Conservation (phyloP, 2,329 filamentous ascomycete genomes). For the Ophiostoma populinum region DNA sequence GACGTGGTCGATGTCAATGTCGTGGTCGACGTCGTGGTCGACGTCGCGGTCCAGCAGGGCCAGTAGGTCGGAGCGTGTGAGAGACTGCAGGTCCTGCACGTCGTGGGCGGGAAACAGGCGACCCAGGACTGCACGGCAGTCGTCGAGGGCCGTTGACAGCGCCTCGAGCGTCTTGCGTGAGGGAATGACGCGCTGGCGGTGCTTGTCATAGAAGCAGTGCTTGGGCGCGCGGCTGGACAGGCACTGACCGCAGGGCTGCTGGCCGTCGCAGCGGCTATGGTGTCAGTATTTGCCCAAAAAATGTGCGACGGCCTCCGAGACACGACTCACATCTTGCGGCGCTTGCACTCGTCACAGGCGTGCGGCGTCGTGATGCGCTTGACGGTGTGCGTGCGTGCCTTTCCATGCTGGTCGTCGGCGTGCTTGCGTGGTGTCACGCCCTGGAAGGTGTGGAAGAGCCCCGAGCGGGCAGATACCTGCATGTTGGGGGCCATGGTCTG, state of each 20-base stretch:
- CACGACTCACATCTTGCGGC: background rate
- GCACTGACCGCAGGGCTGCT: slow-evolving; percentile 68
- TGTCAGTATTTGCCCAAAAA: too few species aligned
- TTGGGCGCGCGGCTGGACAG: slow-evolving; percentile 67
- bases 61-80: slow-evolving; percentile 43
- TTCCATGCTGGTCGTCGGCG: too few species aligned
- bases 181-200: slow-evolving; percentile 57
- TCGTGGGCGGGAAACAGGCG: slow-evolving; percentile 43
- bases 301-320: too few species aligned
- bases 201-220: slow-evolving; percentile 66
- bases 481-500: too few species aligned
- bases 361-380: background rate
- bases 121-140: slow-evolving; percentile 45
- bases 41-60: slow-evolving; percentile 35
- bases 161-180: slow-evolving; percentile 58
- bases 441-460: too few species aligned
- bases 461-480: too few species aligned
- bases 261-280: slow-evolving; percentile 57
- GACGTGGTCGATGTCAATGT: too few species aligned
- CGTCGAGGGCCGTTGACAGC: slow-evolving; percentile 45
- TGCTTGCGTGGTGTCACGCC: too few species aligned
- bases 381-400: too few species aligned
- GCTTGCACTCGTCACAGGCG: background rate
- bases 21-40: slow-evolving; percentile 12
- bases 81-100: slow-evolving; percentile 29